A percentile compares a stretch with the other conserved stretches of the same genome.
Conservation (phyloP, 2,329 filamentous ascomycete genomes). For the Kalaharituber pfeilii region DNA sequence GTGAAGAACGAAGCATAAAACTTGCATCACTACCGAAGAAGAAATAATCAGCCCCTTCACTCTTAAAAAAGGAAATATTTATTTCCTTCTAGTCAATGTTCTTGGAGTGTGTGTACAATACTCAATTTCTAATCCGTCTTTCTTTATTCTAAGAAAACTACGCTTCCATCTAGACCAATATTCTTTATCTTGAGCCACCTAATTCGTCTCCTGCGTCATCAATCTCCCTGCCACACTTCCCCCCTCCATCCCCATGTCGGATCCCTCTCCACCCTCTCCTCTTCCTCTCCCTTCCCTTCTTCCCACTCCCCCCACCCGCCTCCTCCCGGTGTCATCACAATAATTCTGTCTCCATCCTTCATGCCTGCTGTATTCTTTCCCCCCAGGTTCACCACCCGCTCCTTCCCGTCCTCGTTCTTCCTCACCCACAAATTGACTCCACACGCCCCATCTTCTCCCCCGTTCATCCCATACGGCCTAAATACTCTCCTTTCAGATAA, state of each 20-base stretch:
- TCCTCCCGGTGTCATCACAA: constrained; percentile 60
- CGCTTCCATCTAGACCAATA: no score
- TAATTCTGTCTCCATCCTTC: constrained; percentile 59
- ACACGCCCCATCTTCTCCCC: constrained; percentile 59
- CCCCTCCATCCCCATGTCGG: constrained; percentile 40
- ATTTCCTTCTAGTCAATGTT: no score
- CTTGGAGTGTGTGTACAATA: no score
- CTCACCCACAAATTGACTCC: constrained; percentile 81
- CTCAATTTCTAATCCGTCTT: no score
- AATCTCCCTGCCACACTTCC: constrained; percentile 37
- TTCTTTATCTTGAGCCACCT: not conserved
- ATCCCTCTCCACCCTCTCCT: constrained; percentile 45
- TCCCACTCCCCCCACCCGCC: constrained; percentile 38
- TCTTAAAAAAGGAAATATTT: no score
- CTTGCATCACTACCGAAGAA: no score
- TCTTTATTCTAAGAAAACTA: no score
- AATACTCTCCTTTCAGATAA: constrained; percentile 60
- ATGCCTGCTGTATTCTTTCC: constrained; percentile 63
- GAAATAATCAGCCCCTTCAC: no score
- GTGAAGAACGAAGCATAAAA: no score
- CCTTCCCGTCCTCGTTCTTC: constrained; percentile 27
- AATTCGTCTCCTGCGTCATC: constrained; percentile 34
- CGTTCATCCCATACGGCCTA: constrained; percentile 64
- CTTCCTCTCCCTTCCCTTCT: constrained; percentile 36
- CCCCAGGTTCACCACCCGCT: constrained; percentile 15